Evolutionary conservation across 2,329 filamentous ascomycete genomes (phyloP).

Genomic region (Phialophora expanda): DNA sequence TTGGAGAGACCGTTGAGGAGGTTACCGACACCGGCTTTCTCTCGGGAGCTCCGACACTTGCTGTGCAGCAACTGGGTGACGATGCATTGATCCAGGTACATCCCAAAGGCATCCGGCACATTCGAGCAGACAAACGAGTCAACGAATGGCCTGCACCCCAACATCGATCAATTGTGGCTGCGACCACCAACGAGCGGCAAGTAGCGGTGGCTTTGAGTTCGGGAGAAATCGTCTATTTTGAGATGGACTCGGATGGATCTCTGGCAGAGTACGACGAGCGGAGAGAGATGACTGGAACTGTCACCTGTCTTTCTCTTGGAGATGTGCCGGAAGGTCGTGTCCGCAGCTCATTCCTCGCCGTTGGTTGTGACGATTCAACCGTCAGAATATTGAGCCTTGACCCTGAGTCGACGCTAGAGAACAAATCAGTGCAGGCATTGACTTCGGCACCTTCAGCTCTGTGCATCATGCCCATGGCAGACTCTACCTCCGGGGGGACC

Average conservation of each 20-base stretch:
- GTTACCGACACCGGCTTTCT: slow-evolving; percentile 93
- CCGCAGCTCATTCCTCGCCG: slow-evolving; percentile 89
- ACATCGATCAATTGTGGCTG: slow-evolving; percentile 92
- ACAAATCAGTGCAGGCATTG: slow-evolving; percentile 90
- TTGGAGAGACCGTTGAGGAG: slow-evolving; percentile 95
- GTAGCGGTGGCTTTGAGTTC: slow-evolving; percentile 93
- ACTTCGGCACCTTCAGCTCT: slow-evolving; percentile 88
- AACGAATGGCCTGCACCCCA: slow-evolving; percentile 95
- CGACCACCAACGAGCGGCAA: slow-evolving; percentile 89
- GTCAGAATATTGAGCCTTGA: slow-evolving; percentile 90
- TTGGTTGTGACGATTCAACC: slow-evolving; percentile 95
- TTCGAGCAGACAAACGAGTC: slow-evolving; percentile 74
- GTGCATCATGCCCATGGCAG: slow-evolving; percentile 92
- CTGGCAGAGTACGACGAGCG: slow-evolving; percentile 94
- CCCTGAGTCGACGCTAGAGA: slow-evolving; percentile 87
- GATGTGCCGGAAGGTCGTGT: slow-evolving; percentile 88
- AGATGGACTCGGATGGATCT: slow-evolving; percentile 90
- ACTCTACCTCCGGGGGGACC: slow-evolving; percentile 85
- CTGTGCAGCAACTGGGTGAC: slow-evolving; percentile 91
- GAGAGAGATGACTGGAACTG: slow-evolving; percentile 91
- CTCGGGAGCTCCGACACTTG: slow-evolving; percentile 83
- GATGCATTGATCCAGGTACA: slow-evolving; percentile 93
- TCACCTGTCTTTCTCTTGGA: slow-evolving; percentile 91
- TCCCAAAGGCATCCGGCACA: slow-evolving; percentile 92
- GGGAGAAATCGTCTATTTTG: slow-evolving; percentile 96